Evolutionary conservation across 805 yeast genomes (phyloP).

Genomic region (Hanseniaspora thailandica): DNA sequence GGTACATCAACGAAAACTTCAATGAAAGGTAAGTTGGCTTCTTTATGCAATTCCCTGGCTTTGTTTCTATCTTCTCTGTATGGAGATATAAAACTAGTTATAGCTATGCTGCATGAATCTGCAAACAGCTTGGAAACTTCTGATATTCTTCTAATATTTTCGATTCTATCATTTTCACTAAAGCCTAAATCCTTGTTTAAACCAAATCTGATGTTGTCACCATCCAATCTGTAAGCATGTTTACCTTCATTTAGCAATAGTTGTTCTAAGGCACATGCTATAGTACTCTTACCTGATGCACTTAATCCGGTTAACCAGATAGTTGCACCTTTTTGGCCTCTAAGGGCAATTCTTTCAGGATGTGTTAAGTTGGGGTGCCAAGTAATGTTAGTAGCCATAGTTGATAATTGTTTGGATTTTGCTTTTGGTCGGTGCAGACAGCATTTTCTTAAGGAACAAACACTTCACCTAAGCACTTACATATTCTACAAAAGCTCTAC

Average conservation of each 20-base stretch:
- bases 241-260: slow-evolving; percentile 55
- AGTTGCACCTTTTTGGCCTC: slow-evolving; percentile 78
- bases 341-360: slow-evolving; percentile 59
- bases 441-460: no score
- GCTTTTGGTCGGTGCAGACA: no score
- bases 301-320: slow-evolving; percentile 92
- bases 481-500: no score
- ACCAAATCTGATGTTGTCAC: slow-evolving; percentile 89
- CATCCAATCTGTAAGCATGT: slow-evolving; percentile 80
- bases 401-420: slow-evolving; percentile 12
- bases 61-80: slow-evolving; percentile 71
- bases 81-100: slow-evolving; percentile 89
- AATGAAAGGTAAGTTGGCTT: slow-evolving; percentile 65
- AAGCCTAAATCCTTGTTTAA: slow-evolving; percentile 91
- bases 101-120: slow-evolving; percentile 76
- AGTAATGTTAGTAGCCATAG: slow-evolving; percentile 89
- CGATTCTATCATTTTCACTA: slow-evolving; percentile 81
- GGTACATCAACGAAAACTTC: slow-evolving; percentile 93
- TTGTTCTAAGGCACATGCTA: slow-evolving; percentile 90
- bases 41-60: slow-evolving; percentile 76
- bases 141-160: slow-evolving; percentile 86
- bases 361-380: slow-evolving; percentile 89
- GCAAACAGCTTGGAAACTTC: slow-evolving; percentile 91
- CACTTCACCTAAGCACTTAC: no score
- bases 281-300: slow-evolving; percentile 89